Base-by-base conservation (phyloP, 2,329 filamentous ascomycete species). In the Cytospora mali region DNA sequence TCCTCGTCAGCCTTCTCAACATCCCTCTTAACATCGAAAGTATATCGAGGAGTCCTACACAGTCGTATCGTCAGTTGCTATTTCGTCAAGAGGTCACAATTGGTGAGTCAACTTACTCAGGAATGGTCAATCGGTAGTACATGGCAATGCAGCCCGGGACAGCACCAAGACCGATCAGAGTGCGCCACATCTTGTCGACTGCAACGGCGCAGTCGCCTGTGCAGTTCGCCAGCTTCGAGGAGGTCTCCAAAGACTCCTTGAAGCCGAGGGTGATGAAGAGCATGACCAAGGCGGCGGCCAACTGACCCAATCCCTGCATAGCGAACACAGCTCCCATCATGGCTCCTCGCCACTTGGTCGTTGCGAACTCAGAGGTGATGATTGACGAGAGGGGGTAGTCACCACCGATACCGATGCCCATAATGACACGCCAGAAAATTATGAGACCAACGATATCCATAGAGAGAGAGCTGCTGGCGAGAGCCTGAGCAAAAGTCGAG, bases 261-360 rank as follows among this genome's bases (percentile, higher is more conserved):
- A 92, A 93, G 54, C 88, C 88, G 16, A 87, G 78, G 0, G 88
- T 90, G 62, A 90, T 84, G 70, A 93, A 90, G 53, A 95, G 80
- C 74, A 91, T 89, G 66, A 95, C 81, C 31, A 94, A 84, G 53
- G 90, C 90, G 55, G 89, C 91, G 28, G 80, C 81, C 60, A 95
- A 87, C 75, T 95, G 91, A 23, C 92, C 91, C 57, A 95, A 83
- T 67, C 91, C 91, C 74, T 96, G 91, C 90, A 93, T 94, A 68
- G 91, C 90, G 71, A 95, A 95, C 59, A 95, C 91, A 18, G 90
- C 83, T 35, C 86, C 90, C 88, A 96, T 93, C 88, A 95, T 95
- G 67, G 90, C 90, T 68, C 91, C 91, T 75, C 91, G 81, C 87
- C 90, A 93, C 75, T 89, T 92, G 58, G 91, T 94, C 4, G 89